A percentile compares a stretch with the other conserved stretches of the same genome.
These are phyloP conservation scores for Venturia nashicola DNA, from an alignment of 2,329 filamentous ascomycete species.

Conservation along the genomic window DNA sequence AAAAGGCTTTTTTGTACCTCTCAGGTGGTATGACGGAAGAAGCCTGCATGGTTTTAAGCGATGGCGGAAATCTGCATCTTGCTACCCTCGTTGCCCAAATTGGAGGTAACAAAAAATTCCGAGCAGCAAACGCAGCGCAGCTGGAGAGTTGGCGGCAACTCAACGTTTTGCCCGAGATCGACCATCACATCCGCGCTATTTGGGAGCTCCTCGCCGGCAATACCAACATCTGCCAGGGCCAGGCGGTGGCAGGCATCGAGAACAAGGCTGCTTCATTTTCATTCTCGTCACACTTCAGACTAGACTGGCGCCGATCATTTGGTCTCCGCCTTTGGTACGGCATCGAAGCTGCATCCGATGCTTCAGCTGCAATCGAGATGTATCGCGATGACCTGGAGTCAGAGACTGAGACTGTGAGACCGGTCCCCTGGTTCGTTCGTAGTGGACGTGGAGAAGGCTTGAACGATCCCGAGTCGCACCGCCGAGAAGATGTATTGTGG, in stretches of 20 bases:
- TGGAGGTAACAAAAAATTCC: constrained; percentile 54
- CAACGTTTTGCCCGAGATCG: constrained; percentile 78
- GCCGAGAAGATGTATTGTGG: constrained; percentile 71
- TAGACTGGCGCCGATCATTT: constrained; percentile 92
- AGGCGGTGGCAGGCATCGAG: constrained; percentile 52
- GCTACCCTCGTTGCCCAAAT: constrained; percentile 75
- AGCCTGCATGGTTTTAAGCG: constrained; percentile 68
- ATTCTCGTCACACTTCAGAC: constrained; percentile 69
- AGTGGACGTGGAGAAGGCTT: constrained; percentile 46
- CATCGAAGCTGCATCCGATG: constrained; percentile 52
- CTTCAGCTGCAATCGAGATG: constrained; percentile 58
- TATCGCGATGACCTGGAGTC: constrained; percentile 64
- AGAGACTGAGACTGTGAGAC: constrained; percentile 55
- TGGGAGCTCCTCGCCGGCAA: constrained; percentile 87
- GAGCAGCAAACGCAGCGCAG: constrained; percentile 66
- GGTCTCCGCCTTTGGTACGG: constrained; percentile 86
- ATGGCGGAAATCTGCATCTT: constrained; percentile 69
- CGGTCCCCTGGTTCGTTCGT: constrained; percentile 59
- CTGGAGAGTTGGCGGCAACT: constrained; percentile 73
- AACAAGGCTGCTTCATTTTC: constrained; percentile 70
- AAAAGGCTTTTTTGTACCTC: constrained; percentile 71
- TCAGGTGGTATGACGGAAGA: constrained; percentile 69
- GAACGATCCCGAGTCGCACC: constrained; percentile 44
- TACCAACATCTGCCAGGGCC: constrained; percentile 69
- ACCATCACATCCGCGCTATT: constrained; percentile 68